Evolutionary conservation across 768 basidiomycete genomes (phyloP).

Genomic region (Gloeopeniophorella convolvens): DNA sequence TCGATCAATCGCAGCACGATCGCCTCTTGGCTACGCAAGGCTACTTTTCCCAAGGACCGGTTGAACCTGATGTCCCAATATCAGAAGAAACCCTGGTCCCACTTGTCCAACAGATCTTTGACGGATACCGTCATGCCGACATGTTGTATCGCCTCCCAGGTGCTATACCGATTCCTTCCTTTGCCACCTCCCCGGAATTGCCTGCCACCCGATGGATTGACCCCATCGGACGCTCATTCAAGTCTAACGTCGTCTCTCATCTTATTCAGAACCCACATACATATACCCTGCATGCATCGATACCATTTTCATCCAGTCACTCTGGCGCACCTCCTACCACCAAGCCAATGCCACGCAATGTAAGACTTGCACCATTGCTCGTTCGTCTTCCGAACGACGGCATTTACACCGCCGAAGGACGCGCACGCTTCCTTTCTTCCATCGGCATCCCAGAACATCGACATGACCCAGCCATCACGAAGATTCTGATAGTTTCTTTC

Average conservation of each 20-base stretch:
- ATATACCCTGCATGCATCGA: constrained; percentile 34
- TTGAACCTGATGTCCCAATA: constrained; percentile 45
- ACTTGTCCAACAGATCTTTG: constrained; percentile 55
- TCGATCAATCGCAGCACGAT: constrained; percentile 22
- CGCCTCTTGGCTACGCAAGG: constrained; percentile 1
- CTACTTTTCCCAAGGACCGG: not conserved
- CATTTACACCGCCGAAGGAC: constrained; percentile 48
- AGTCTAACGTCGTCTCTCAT: constrained; percentile 36
- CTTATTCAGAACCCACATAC: constrained; percentile 31
- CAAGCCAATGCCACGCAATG: constrained; percentile 32
- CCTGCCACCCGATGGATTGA: constrained; percentile 65
- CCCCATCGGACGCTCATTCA: constrained; percentile 38
- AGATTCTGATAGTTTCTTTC: constrained; percentile 72
- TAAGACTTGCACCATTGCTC: constrained; percentile 57
- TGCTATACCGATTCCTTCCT: constrained; percentile 71
- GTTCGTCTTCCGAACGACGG: constrained; percentile 50
- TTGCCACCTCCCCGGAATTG: constrained; percentile 43
- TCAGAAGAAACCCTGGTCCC: constrained; percentile 43
- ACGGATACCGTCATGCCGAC: constrained; percentile 66
- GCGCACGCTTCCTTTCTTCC: constrained; percentile 45
- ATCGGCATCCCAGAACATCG: constrained; percentile 52
- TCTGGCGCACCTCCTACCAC: not conserved
- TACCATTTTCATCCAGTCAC: constrained; percentile 32
- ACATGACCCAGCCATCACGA: constrained; percentile 42
- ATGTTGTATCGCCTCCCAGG: constrained; percentile 67